Base-by-base conservation (phyloP, 768 basidiomycete species). In the Tylopilus rubrobrunneus region DNA sequence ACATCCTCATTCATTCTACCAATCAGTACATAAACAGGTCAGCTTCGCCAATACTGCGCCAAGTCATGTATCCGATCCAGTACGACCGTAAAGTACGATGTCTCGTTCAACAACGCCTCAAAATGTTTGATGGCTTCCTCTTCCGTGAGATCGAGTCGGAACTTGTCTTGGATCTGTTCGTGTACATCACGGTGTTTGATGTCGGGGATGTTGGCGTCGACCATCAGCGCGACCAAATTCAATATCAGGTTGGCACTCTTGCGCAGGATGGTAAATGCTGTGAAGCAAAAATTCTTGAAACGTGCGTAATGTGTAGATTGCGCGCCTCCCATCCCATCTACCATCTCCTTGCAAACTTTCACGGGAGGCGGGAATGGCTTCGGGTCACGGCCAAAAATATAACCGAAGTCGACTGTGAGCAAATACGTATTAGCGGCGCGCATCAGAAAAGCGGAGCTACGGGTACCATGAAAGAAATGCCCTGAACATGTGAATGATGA, bases 331-430 rank as follows among this genome's bases (percentile, higher is more conserved):
- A 99, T 96, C 11, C 91, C 96, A 67, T 99, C 97, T 0, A 98
- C 92, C 97, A 98, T 99, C 67, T 98, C 97, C 65, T 96, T 95
- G 73, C 95, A 98, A 39, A 99, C 90, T 69, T 99, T 99, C 60
- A 98, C 95, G 12, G 94, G 91, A 7, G 97, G 97, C 2, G 97
- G 95, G 67, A 95, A 96, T 0, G 94, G 92, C 65, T 99, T 98
- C 0, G 97, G 97, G 67, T 98, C 97, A 3, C 94, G 86, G 3
- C 97, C 97, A 14, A 98, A 80, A 62, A 98, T 98, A 71, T 98
- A 99, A 2, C 97, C 96, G 65, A 98, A 99, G 67, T 98, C 97
- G 57, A 98, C 97, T 96, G 65, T 0, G 19, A 23, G 17, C 46
- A 37, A 27, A 45, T 28, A 28, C 15, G 50, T 8, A 49, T 73